A percentile compares a stretch with the other conserved stretches of the same genome.
phyloP scores from a whole-genome alignment of 176 grass and related monocot genomes.

The Typha latifolia region DNA sequence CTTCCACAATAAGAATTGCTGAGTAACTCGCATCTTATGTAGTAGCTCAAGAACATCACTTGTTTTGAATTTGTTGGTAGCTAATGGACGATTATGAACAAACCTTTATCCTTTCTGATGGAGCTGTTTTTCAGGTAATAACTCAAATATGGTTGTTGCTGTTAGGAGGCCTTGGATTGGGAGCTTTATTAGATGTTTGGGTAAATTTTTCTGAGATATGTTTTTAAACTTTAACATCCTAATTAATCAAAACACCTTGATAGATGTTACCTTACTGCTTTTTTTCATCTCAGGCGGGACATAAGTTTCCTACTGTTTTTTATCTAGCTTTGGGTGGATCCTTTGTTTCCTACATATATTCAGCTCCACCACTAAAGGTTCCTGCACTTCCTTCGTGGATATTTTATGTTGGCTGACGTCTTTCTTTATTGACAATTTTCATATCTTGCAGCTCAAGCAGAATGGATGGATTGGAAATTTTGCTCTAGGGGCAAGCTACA shows the following conservation, averaged over 20 bases:
- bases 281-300: constrained; percentile 66
- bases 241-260: neutral
- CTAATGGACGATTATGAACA: constrained; percentile 11
- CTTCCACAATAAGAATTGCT: neutral
- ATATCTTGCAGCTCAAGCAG: constrained; percentile 59
- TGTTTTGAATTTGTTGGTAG: neutral
- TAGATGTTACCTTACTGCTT: constrained; percentile 13
- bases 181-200: constrained; percentile 88
- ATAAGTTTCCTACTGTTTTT: constrained; percentile 62
- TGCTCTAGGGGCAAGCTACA: constrained; percentile 28
- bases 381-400: neutral
- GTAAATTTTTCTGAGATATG: constrained; percentile 36
- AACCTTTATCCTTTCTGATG: neutral
- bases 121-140: constrained; percentile 59
- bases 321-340: constrained; percentile 29
- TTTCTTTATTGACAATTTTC: neutral
- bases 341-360: constrained; percentile 27
- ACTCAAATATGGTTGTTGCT: constrained; percentile 91
- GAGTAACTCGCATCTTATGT: neutral
- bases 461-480: constrained; percentile 33
- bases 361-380: constrained; percentile 26
- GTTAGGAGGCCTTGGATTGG: constrained; percentile 77
- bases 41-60: neutral
- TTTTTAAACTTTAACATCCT: neutral
- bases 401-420: neutral